Evolutionary conservation across 805 yeast species (phyloP), one percentile per base, ranked within the genome.

Genomic region (Sugiyamaella americana): DNA sequence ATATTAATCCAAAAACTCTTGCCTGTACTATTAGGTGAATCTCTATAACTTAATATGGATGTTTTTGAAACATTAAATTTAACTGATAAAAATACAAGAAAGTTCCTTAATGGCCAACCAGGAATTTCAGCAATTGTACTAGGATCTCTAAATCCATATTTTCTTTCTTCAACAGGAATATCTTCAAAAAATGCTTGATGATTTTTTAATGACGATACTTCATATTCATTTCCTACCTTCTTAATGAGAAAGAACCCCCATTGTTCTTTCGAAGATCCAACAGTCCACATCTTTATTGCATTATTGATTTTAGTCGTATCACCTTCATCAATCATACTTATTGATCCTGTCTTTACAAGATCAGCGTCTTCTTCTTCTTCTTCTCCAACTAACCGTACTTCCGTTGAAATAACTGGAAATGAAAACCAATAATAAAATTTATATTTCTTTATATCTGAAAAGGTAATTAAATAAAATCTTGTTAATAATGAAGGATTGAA

Each of bases 371-470:
- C 10, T 67, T 68, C 5, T 79, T 65, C n/a, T n/a, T n/a, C n/a
- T n/a, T n/a, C n/a, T n/a, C n/a, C n/a, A n/a, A n/a, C n/a, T n/a
- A n/a, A n/a, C n/a, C n/a, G n/a, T n/a, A n/a, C n/a, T n/a, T n/a
- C n/a, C 32, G 32, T 26, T 13, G 32, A 35, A 29, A 87, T 62
- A 1, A 76, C 66, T 0, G 98, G 97, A 52, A 79, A 79, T 13
- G 87, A 83, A 53, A 86, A 75, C 98, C 99, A 94, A 65, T 93
- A 89, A 58, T 76, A 84, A 60, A 84, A 91, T 58, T 76, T 80
- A 68, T 84, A 89, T 65, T 84, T 87, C 63, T 93, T 93, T 60
- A 93, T 73, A 63, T 93, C 98, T 1, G 95, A 84, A 66, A 81
- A 93, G 37, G 88, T 73, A 23, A 89, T 67, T 1, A 85, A 55